Base-by-base conservation (phyloP, 2,329 filamentous ascomycete species). In the Aspergillus glaucus region DNA sequence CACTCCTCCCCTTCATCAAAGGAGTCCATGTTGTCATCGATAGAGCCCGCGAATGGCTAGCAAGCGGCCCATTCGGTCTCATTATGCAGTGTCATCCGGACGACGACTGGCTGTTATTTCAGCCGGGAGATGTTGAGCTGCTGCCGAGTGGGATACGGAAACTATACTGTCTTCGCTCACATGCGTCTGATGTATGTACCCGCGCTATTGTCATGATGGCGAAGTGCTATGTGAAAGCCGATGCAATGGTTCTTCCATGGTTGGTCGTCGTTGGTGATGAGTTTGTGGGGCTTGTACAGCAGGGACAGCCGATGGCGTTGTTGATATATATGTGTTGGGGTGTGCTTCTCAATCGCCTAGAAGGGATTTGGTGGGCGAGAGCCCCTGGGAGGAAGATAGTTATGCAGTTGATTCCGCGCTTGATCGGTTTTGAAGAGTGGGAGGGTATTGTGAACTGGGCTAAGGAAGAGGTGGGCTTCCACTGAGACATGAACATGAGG, bases 301-400 rank as follows among this genome's bases (percentile, higher is more conserved):
- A 41, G 3, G 14, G 43, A 30, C 45, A 49, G 28, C 44, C 47
- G 3, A 19, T 53, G 22, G 45, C 51, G 6, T 46, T 55, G 28
- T 30, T 53, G 39, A 49, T 55, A 28, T 50, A 46, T 28, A 21
- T 47, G n/a, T 51, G 49, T 30, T 55, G 53, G 53, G 51, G 48
- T 5, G 46, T 49, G 9, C 22, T 53, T n/a, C 44, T 55, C 14
- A 42, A 37, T 17, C 21, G 43, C 4, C 39, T 51, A 8, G 40
- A 52, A 21, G 40, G 32, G 15, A 43, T 48, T 28, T 54, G 50
- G 52, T 54, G 52, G 52, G 42, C 52, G 9, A 37, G 37, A 12
- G 37, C 39, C 2, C 32, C 52, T 3, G 52, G 47, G 5, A 42
- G 30, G 21, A 41, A 5, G 14, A 39, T 46, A 9, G 45, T 46